Evolutionary conservation across 257 asterid genomes (phyloP).

Genomic region (Ajuga chamaepitys): DNA sequence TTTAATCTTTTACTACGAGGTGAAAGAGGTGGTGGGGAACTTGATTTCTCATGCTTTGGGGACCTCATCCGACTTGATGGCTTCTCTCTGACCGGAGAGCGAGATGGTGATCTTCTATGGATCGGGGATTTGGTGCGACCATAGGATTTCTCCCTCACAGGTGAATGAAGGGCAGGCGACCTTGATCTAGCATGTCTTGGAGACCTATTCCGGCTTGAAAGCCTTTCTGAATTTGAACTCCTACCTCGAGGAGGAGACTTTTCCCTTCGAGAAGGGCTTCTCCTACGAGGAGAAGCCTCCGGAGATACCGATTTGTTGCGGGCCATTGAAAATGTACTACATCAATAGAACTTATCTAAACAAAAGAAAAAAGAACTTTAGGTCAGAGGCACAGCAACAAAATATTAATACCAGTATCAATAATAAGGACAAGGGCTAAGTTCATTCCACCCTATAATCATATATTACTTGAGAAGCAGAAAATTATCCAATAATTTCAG

Average conservation of each 20-base stretch:
- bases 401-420: background rate
- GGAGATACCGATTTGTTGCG: conserved; percentile 55
- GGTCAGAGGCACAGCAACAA: background rate
- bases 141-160: conserved; percentile 35
- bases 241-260: conserved; percentile 49
- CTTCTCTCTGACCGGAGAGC: conserved; percentile 46
- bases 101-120: conserved; percentile 39
- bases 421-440: background rate
- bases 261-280: conserved; percentile 52
- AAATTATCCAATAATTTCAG: background rate
- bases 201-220: conserved; percentile 28
- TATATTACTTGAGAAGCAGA: background rate
- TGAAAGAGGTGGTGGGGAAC: conserved; percentile 48
- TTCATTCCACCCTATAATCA: background rate
- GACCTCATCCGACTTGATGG: conserved; percentile 36
- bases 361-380: background rate
- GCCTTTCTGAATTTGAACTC: conserved; percentile 36
- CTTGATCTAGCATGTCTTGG: conserved; percentile 32
- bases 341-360: conserved; percentile 11
- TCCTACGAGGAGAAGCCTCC: conserved; percentile 49
- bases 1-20: conserved; percentile 69
- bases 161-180: conserved; percentile 29
- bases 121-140: conserved; percentile 42
- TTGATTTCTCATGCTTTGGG: conserved; percentile 36
- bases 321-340: conserved; percentile 40